These are phyloP conservation scores for Vachellia pachyceras DNA, from an alignment of 306 rosid species.

Conservation along the genomic window DNA sequence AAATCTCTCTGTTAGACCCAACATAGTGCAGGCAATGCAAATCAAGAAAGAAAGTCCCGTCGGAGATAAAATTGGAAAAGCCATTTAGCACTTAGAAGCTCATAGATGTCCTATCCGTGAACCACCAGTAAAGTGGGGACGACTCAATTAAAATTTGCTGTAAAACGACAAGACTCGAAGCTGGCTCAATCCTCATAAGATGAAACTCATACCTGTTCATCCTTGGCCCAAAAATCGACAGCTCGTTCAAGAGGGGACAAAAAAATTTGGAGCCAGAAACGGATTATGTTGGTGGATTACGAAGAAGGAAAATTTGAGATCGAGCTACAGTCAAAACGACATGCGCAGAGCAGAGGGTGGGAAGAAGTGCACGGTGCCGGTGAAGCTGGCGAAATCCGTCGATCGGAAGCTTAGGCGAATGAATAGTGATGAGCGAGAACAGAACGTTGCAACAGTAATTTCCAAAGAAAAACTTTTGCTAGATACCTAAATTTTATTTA, in stretches of 20 bases:
- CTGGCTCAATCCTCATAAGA: neutral
- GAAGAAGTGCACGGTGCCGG: neutral
- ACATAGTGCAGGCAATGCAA: neutral
- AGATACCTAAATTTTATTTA: too few relatives aligned
- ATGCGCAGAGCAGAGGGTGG: neutral
- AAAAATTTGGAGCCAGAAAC: neutral
- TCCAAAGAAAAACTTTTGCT: too few relatives aligned
- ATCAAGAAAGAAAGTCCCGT: constrained; percentile 13
- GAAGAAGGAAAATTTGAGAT: neutral
- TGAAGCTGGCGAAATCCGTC: neutral
- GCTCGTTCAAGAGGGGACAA: neutral
- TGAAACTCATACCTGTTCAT: constrained; percentile 39
- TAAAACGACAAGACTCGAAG: neutral
- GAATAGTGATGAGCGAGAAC: neutral
- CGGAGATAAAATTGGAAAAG: neutral
- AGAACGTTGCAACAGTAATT: neutral
- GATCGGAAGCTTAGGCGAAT: neutral
- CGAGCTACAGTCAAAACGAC: neutral
- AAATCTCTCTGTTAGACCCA: constrained; percentile 29
- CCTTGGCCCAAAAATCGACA: neutral
- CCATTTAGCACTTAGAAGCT: neutral
- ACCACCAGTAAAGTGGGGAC: constrained; percentile 4
- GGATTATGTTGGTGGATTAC: neutral
- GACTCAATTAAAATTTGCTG: neutral
- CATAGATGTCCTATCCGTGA: neutral